These are phyloP conservation scores for Heimioporus sp. DNA, from an alignment of 768 basidiomycete genomes.

Conservation along the genomic window DNA sequence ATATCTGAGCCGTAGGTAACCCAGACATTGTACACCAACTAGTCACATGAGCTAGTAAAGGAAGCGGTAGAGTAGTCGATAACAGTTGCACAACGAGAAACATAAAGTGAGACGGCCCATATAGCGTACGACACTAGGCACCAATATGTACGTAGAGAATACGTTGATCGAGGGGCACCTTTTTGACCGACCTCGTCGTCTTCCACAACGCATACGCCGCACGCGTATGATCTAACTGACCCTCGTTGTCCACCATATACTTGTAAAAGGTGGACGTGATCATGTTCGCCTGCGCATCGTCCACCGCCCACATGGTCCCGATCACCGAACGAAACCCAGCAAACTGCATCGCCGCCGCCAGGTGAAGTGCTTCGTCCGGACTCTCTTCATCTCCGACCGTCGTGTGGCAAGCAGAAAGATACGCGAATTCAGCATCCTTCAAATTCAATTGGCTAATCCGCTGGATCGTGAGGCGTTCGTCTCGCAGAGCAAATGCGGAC, in stretches of 20 bases:
- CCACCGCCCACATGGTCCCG: not conserved
- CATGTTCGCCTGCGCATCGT: conserved; percentile 11
- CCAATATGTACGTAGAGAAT: conserved; percentile 25
- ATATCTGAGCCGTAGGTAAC: no score
- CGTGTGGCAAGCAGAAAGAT: conserved; percentile 25
- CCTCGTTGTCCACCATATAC: conserved; percentile 13
- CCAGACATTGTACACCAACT: no score
- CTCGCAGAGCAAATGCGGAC: not conserved
- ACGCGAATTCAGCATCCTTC: conserved; percentile 10
- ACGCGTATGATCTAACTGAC: conserved; percentile 13
- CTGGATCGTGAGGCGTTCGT: not conserved
- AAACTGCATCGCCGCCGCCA: conserved; percentile 1
- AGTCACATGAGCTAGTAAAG: no score
- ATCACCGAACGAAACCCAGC: conserved; percentile 8
- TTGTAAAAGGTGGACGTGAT: conserved; percentile 19
- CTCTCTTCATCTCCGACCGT: no score
- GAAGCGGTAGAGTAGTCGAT: no score
- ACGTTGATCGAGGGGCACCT: conserved; percentile 21
- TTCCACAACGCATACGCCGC: conserved; percentile 14
- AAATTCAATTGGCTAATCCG: conserved; percentile 3
- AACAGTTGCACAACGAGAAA: no score
- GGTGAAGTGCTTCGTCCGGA: no score
- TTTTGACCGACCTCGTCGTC: conserved; percentile 7
- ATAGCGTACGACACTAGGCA: not conserved
- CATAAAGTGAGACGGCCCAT: no score